phyloP scores from a whole-genome alignment of 1,284 basidiomycete species.

The Prillingera fragicola region DNA sequence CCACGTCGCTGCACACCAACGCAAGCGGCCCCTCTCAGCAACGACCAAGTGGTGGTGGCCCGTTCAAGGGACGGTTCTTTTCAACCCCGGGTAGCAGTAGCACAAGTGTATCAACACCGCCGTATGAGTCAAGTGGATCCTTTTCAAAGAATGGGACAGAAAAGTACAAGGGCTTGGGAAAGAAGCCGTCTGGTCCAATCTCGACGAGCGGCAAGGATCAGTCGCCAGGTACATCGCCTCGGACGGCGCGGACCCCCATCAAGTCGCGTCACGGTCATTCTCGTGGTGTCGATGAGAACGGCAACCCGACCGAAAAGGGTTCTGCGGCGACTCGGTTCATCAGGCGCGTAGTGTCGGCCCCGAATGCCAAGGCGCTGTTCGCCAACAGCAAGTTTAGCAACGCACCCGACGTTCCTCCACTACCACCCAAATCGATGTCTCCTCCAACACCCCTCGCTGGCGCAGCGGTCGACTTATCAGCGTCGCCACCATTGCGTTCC shows the following conservation, averaged over 20 bases:
- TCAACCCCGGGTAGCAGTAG: constrained; percentile 22
- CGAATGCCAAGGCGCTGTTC: constrained; percentile 90
- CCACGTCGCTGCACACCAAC: constrained; percentile 14
- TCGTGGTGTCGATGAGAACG: constrained; percentile 4
- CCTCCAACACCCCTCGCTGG: neutral
- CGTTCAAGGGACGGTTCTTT: constrained; percentile 43
- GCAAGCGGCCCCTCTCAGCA: constrained; percentile 5
- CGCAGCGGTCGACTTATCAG: neutral
- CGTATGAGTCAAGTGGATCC: too few species aligned
- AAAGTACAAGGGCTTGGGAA: constrained; percentile 25
- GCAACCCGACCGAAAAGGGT: constrained; percentile 9
- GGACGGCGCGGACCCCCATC: too few species aligned
- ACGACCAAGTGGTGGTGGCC: constrained; percentile 19
- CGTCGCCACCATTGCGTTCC: neutral
- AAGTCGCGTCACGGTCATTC: neutral
- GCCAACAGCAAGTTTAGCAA: constrained; percentile 35
- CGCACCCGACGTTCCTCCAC: constrained; percentile 32
- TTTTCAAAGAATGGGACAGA: constrained; percentile 12
- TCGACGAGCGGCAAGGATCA: neutral
- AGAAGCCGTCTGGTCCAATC: constrained; percentile 5
- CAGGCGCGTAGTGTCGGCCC: constrained; percentile 89
- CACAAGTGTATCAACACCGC: constrained; percentile 5
- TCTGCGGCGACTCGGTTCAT: constrained; percentile 70
- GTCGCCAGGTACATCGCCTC: constrained; percentile 2
- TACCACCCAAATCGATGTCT: constrained; percentile 19